Percentiles rank a stretch among this genome's conserved stretches.
Conservation (phyloP, 768 basidiomycete species). For the Termitomyces titanicus region DNA sequence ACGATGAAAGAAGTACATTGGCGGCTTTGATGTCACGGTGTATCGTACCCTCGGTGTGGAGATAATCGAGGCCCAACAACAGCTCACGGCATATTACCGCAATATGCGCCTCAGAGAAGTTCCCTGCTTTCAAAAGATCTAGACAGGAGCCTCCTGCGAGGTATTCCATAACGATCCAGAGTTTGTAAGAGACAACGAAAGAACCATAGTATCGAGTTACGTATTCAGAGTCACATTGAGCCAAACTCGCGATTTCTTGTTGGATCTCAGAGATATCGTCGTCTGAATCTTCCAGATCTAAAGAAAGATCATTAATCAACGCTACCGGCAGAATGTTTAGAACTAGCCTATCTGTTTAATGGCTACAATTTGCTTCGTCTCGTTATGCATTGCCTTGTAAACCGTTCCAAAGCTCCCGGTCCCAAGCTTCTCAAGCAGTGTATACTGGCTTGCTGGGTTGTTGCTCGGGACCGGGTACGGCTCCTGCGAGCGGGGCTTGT, state of each 20-base stretch:
- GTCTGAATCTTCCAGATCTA: conserved; percentile 96
- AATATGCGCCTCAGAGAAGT: conserved; percentile 91
- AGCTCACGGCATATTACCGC: conserved; percentile 94
- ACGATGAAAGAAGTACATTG: conserved; percentile 86
- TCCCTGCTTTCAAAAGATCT: conserved; percentile 89
- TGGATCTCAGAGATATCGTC: conserved; percentile 99
- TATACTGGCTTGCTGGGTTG: conserved; percentile 89
- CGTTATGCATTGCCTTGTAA: conserved; percentile 96
- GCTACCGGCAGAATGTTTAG: background rate
- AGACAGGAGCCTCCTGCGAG: conserved; percentile 98
- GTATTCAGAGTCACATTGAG: conserved; percentile 94
- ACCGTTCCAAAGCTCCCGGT: conserved; percentile 96
- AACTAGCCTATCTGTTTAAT: conserved; percentile 95
- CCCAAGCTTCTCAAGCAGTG: conserved; percentile 92
- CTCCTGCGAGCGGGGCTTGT: conserved; percentile 40
- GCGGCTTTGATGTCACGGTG: conserved; percentile 99
- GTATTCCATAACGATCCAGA: conserved; percentile 99
- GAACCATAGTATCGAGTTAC: conserved; percentile 96
- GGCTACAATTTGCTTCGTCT: conserved; percentile 91
- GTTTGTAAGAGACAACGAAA: conserved; percentile 93
- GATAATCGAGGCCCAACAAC: conserved; percentile 88
- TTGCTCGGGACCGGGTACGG: conserved; percentile 69
- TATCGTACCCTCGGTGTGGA: conserved; percentile 94
- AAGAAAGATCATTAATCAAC: conserved; percentile 3
- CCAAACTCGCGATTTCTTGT: conserved; percentile 95